Conservation (phyloP, 2,329 filamentous ascomycete genomes). For the Fusarium palustre region DNA sequence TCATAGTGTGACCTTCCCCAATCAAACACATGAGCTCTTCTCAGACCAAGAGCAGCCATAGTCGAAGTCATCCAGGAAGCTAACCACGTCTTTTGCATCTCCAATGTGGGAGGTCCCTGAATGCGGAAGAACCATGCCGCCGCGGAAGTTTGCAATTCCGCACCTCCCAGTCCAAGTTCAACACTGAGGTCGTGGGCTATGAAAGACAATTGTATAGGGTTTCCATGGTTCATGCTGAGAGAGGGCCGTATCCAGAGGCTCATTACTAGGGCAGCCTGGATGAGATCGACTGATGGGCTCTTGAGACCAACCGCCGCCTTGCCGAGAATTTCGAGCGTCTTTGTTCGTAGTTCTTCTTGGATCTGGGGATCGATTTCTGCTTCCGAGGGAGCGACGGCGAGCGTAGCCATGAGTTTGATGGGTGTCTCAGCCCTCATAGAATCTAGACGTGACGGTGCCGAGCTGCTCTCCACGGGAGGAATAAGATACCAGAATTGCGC, state of each 20-base stretch:
- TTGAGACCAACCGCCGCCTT: conserved; percentile 21
- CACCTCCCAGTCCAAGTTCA: conserved; percentile 24
- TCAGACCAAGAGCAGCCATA: conserved; percentile 9
- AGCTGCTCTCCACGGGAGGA: conserved; percentile 4
- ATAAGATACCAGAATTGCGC: conserved; percentile 15
- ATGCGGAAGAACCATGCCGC: conserved; percentile 30
- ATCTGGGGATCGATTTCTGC: conserved; percentile 2
- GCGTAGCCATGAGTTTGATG: conserved; percentile 18
- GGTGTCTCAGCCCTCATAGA: conserved; percentile 1
- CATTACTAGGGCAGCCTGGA: conserved; percentile 21
- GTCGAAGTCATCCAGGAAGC: conserved; percentile 20
- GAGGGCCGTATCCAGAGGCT: conserved; percentile 23
- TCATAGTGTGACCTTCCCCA: conserved; percentile 21
- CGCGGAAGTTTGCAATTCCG: conserved; percentile 16
- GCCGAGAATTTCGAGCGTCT: conserved; percentile 19
- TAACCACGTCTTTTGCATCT: conserved; percentile 30
- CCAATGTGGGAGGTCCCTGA: conserved; percentile 12
- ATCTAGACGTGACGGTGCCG: conserved; percentile 14
- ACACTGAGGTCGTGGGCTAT: conserved; percentile 24
- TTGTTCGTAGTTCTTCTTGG: conserved; percentile 15
- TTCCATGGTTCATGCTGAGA: conserved; percentile 15
- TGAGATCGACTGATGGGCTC: conserved; percentile 17
- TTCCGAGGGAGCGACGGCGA: not conserved
- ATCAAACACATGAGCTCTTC: conserved; percentile 15
- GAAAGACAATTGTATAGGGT: conserved; percentile 2